A percentile compares a stretch with the other conserved stretches of the same genome.
phyloP scores from a whole-genome alignment of 441 rosid species.

The Iberis amara region DNA sequence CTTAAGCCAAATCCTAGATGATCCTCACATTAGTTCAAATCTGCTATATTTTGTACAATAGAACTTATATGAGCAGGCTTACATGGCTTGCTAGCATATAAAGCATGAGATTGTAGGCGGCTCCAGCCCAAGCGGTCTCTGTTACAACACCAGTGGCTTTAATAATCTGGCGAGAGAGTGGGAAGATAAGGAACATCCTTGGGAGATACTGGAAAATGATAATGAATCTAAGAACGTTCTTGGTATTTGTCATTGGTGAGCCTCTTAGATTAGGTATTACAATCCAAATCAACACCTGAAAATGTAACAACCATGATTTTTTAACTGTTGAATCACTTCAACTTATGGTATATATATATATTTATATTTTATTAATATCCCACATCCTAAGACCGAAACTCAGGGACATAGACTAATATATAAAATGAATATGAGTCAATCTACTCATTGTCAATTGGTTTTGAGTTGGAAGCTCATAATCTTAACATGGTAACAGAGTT shows the following conservation, averaged over 20 bases:
- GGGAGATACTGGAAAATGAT: constrained; percentile 76
- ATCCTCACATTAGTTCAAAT: neutral
- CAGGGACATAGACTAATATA: neutral
- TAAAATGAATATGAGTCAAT: too few species aligned
- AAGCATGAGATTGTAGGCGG: constrained; percentile 76
- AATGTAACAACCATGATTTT: constrained; percentile 9
- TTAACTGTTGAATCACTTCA: neutral
- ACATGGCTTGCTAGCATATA: constrained; percentile 96
- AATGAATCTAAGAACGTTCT: constrained; percentile 69
- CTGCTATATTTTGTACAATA: neutral
- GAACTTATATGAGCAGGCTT: constrained; percentile 23
- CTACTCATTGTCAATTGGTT: too few species aligned
- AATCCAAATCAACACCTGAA: constrained; percentile 73
- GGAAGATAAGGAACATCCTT: constrained; percentile 54
- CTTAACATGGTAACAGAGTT: too few species aligned
- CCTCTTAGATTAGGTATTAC: constrained; percentile 63
- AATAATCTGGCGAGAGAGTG: constrained; percentile 69
- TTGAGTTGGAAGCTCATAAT: too few species aligned
- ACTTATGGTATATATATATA: neutral
- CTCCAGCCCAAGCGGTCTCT: constrained; percentile 88
- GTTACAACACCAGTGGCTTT: constrained; percentile 75
- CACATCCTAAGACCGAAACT: too few species aligned
- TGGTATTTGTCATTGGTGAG: constrained; percentile 66
- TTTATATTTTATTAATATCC: too few species aligned
- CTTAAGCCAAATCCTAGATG: neutral